Conservation (phyloP, 1,139 yeast genomes). For the Nematodospora anomalae region DNA sequence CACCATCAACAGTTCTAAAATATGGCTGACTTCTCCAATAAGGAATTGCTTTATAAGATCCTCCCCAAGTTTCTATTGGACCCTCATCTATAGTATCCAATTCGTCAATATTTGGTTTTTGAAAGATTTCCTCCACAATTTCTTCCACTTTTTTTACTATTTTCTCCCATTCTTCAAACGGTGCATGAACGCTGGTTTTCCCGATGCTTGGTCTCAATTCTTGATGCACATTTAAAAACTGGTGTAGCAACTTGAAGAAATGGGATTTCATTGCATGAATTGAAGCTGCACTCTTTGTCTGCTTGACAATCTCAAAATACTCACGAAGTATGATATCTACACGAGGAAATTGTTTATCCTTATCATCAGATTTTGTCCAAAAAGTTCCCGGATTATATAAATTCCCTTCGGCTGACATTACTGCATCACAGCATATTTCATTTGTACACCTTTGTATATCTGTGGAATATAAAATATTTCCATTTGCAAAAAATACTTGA, state of each 20-base stretch:
- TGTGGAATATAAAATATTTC: constrained; percentile 82
- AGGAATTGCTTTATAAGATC: constrained; percentile 78
- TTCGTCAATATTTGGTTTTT: constrained; percentile 39
- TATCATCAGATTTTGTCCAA: constrained; percentile 52
- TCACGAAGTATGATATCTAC: constrained; percentile 83
- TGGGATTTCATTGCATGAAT: constrained; percentile 87
- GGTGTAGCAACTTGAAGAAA: constrained; percentile 80
- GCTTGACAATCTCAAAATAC: constrained; percentile 79
- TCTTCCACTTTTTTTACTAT: constrained; percentile 69
- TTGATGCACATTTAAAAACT: constrained; percentile 70
- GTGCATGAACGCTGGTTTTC: constrained; percentile 44
- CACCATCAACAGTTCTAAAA: constrained; percentile 82
- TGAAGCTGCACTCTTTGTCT: constrained; percentile 71
- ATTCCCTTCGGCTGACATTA: constrained; percentile 97
- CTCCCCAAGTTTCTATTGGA: constrained; percentile 70
- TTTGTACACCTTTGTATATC: constrained; percentile 70
- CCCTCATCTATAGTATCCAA: constrained; percentile 58
- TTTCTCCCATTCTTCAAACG: constrained; percentile 62
- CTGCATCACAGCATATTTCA: constrained; percentile 76
- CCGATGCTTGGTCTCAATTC: constrained; percentile 80
- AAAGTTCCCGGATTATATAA: constrained; percentile 92
- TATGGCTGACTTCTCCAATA: constrained; percentile 98
- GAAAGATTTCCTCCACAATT: constrained; percentile 57
- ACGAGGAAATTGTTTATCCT: constrained; percentile 75
- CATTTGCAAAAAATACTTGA: constrained; percentile 91